These are phyloP conservation scores for Lachancea mirantina DNA, from an alignment of 805 yeast species.

Conservation along the genomic window DNA sequence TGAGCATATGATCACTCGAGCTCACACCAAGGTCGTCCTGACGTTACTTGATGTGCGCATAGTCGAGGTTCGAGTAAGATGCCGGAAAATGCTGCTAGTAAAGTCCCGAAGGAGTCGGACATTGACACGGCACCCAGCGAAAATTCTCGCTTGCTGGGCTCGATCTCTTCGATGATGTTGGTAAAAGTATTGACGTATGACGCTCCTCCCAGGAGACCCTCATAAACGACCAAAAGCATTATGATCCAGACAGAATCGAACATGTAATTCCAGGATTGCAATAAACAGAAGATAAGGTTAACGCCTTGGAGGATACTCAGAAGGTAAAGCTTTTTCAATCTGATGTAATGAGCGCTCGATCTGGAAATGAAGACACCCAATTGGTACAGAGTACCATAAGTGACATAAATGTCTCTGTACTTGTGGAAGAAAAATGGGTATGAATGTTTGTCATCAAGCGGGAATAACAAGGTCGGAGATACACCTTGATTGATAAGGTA, in stretches of 20 bases:
- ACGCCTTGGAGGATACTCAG: conserved; percentile 60
- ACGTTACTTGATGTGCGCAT: conserved; percentile 61
- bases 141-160: conserved; percentile 55
- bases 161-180: conserved; percentile 56
- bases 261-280: conserved; percentile 56
- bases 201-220: conserved; percentile 86
- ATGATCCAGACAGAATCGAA: conserved; percentile 57
- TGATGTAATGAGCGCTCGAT: conserved; percentile 63
- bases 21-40: conserved; percentile 78
- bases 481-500: conserved; percentile 88
- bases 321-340: conserved; percentile 51
- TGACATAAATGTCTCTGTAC: conserved; percentile 82
- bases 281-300: conserved; percentile 51
- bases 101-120: conserved; percentile 80
- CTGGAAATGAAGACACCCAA: conserved; percentile 88
- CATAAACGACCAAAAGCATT: conserved; percentile 65
- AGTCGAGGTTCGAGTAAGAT: conserved; percentile 65
- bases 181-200: conserved; percentile 85
- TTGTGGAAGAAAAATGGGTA: conserved; percentile 51
- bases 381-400: conserved; percentile 85
- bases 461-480: conserved; percentile 80
- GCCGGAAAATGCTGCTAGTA: conserved; percentile 70
- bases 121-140: conserved; percentile 78
- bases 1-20: conserved; percentile 32
- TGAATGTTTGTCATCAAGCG: conserved; percentile 39